Conservation (phyloP, 2,329 filamentous ascomycete genomes). For the Colletotrichum tofieldiae region DNA sequence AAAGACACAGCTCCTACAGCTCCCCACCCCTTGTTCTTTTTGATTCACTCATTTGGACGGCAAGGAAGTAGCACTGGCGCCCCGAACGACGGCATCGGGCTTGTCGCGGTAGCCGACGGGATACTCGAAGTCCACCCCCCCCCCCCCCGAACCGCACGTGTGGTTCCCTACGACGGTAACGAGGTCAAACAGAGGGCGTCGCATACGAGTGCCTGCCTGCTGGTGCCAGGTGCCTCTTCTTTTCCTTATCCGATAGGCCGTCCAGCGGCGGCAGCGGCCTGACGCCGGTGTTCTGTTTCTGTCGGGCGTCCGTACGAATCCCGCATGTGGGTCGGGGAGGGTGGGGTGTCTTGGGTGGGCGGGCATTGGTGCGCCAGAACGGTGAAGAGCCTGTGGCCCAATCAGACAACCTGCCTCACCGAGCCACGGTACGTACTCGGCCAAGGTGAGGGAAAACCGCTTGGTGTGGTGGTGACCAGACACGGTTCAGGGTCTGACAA, state of each 20-base stretch:
- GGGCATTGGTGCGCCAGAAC: neutral
- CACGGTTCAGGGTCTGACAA: slow-evolving; percentile 12
- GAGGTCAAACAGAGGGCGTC: neutral
- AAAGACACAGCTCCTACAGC: too few species aligned
- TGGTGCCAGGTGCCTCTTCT: neutral
- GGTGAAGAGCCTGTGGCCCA: slow-evolving; percentile 21
- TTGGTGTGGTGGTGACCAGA: neutral
- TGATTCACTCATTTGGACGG: neutral
- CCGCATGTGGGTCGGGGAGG: neutral
- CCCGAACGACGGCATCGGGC: neutral
- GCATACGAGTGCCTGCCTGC: neutral
- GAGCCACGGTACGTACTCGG: slow-evolving; percentile 20
- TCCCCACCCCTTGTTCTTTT: neutral
- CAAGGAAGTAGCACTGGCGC: neutral
- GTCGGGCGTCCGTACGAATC: neutral
- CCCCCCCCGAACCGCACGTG: too few species aligned
- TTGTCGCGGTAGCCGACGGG: slow-evolving; percentile 4
- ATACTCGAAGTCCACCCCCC: neutral
- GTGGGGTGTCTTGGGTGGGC: neutral
- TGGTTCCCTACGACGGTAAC: neutral
- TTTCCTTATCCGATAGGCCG: neutral
- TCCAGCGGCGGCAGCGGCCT: neutral
- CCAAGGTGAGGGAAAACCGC: neutral
- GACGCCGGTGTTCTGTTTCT: neutral
- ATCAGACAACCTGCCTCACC: slow-evolving; percentile 24